Evolutionary conservation across 2,329 filamentous ascomycete genomes (phyloP), one percentile per base, ranked within the genome.

Genomic region (Aureobasidium vineae): DNA sequence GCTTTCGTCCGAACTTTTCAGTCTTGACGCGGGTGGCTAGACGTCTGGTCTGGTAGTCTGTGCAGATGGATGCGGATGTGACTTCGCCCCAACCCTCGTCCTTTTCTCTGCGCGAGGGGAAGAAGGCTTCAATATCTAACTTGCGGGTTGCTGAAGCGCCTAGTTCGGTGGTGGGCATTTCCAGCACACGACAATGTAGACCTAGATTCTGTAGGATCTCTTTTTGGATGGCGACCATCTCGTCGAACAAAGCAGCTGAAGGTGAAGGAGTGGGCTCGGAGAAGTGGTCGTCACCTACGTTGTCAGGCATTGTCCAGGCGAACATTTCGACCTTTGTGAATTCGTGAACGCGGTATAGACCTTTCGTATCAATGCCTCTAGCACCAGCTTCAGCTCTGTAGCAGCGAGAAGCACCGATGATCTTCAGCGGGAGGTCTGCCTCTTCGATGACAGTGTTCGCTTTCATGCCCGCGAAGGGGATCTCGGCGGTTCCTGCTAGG

Each of bases 261-360:
- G 77, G 78, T 54, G 71, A 79, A 70, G 15, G 59, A 6, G 52
- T 57, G 11, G 67, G 66, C 5, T 69, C 69, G 49, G 69, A 72
- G 57, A 76, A 76, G 13, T 72, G 71, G 28, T 72, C 72, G 26
- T 63, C 66, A 19, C 69, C 28, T 50, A 71, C 67, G 19, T 68
- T 74, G 63, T 86, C 82, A 1, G 90, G 86, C 36, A 83, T 72
- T 5, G 91, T 90, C 95, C 95, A 99, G 0, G 90, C 92, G 75
- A 99, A 98, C 83, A 99, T 88, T 78, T 99, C 95, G 0, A 99
- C 94, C 77, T 99, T 99, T 33, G 92, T 97, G 79, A 99, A 99
- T 78, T 99, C 95, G 78, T 99, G 95, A 3, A 99, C 95, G 33
- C 95, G 89, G 79, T 98, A 99, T 1, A 99, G 81, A 5, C 95